A percentile compares a stretch with the other conserved stretches of the same genome.
These are phyloP conservation scores for Perkinsela sp. DNA, from an alignment of 208 protist genomes.

Conservation along the genomic window DNA sequence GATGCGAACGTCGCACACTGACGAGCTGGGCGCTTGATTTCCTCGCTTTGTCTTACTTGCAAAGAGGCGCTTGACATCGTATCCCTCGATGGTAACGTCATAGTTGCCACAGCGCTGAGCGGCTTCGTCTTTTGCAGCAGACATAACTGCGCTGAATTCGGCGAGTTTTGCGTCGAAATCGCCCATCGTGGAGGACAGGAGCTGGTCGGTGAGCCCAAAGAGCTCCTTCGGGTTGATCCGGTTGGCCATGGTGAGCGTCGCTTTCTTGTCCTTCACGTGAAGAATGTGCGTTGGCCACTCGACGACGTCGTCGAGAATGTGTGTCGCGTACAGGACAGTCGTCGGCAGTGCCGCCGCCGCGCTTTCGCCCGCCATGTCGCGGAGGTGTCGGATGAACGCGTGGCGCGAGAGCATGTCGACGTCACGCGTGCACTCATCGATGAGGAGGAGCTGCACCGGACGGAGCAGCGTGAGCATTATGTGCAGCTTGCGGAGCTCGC, in stretches of 20 bases:
- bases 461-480: constrained; percentile 27
- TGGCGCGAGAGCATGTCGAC: constrained; percentile 31
- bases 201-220: background rate
- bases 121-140: too few species aligned
- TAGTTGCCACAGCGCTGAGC: too few species aligned
- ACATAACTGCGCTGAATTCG: background rate
- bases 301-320: constrained; percentile 31
- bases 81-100: background rate
- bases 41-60: background rate
- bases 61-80: background rate
- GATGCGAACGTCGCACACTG: background rate
- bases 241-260: constrained; percentile 2
- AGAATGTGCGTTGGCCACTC: constrained; percentile 45
- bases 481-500: constrained; percentile 29
- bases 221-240: background rate
- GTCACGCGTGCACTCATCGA: constrained; percentile 59
- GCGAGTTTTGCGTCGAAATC: background rate
- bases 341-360: constrained; percentile 8
- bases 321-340: constrained; percentile 43
- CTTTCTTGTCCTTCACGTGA: constrained; percentile 13
- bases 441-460: constrained; percentile 15
- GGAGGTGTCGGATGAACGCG: constrained; percentile 14
- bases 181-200: background rate
- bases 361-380: constrained; percentile 11
- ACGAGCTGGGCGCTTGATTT: background rate